phyloP scores from a whole-genome alignment of 176 grass and related monocot genomes.

The Musa itinerans region DNA sequence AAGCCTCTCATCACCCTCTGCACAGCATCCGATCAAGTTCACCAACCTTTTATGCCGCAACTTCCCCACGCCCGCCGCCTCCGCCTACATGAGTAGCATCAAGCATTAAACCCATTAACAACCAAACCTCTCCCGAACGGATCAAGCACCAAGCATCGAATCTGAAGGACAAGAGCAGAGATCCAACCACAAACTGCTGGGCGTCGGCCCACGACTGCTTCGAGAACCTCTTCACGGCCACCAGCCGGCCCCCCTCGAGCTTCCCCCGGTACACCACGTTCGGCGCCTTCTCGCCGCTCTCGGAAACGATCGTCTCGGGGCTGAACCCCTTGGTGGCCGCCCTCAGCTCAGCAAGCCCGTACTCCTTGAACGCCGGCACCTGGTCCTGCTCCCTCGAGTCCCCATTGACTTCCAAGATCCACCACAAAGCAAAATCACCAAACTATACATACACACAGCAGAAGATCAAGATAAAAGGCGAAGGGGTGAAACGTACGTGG shows the following conservation, averaged over 20 bases:
- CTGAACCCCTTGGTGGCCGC: conserved; percentile 94
- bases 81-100: conserved; percentile 33
- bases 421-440: too few relatives aligned
- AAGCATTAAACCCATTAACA: not conserved
- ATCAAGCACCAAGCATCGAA: conserved; percentile 12
- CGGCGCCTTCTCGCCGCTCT: conserved; percentile 98
- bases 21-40: conserved; percentile 95
- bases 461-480: too few relatives aligned
- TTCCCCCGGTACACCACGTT: conserved; percentile 91
- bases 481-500: not conserved
- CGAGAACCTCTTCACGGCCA: conserved; percentile 96
- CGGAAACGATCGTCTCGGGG: conserved; percentile 84
- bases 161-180: not conserved
- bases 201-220: conserved; percentile 93
- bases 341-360: conserved; percentile 65
- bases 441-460: too few relatives aligned
- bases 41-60: conserved; percentile 85
- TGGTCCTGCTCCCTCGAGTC: conserved; percentile 47
- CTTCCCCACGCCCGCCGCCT: conserved; percentile 84
- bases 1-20: conserved; percentile 95
- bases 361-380: conserved; percentile 90
- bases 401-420: conserved; percentile 24
- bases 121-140: conserved; percentile 5
- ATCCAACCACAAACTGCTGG: conserved; percentile 86
- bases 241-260: conserved; percentile 63